Evolutionary conservation across 2,329 filamentous ascomycete species (phyloP), one percentile per base, ranked within the genome.

Genomic region (Epichloe typhina): DNA sequence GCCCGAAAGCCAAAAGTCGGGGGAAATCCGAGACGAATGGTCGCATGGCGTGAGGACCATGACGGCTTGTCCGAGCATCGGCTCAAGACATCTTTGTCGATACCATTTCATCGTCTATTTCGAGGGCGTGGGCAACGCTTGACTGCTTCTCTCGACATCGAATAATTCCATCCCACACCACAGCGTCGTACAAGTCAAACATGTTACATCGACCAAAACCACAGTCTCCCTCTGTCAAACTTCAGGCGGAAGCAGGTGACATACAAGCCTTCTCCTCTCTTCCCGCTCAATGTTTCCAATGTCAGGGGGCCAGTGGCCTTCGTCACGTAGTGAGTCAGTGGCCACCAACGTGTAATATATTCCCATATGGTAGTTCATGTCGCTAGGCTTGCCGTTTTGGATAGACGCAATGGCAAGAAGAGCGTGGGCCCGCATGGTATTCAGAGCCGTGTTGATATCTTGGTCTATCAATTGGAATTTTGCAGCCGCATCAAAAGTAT

Each of bases 201-300:
- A 72, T 75, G 57, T 80, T 17, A 80, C 50, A 75, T 76, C 38
- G 74, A 75, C 77, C 77, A 80, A 56, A 72, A 74, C 68, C 17
- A 17, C 17, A 39, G 12, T 26, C 36, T 17, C 4, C 6, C 39
- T 11, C 23, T 5, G 12, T 8, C 3, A 31, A 38, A 46, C 7
- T 23, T 13, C 13, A 7, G 19, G 17, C 8, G 5, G 11, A 44
- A 23, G 12, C n/a, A 17, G 36, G 15, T 21, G 17, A 48, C 63
- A 51, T 62, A 75, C 74, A 55, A 76, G 56, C 55, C 73, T 65
- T 39, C 59, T 53, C 19, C 73, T 64, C 58, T 74, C 70, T 56
- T 78, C 74, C 15, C 59, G 63, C 56, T 77, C 74, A 7, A 74
- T 64, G 4, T 66, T 57, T 11, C 64, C 64, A 7, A 76, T 62